Conservation (phyloP, 495 filamentous ascomycete genomes). For the Delitschia confertaspora region DNA sequence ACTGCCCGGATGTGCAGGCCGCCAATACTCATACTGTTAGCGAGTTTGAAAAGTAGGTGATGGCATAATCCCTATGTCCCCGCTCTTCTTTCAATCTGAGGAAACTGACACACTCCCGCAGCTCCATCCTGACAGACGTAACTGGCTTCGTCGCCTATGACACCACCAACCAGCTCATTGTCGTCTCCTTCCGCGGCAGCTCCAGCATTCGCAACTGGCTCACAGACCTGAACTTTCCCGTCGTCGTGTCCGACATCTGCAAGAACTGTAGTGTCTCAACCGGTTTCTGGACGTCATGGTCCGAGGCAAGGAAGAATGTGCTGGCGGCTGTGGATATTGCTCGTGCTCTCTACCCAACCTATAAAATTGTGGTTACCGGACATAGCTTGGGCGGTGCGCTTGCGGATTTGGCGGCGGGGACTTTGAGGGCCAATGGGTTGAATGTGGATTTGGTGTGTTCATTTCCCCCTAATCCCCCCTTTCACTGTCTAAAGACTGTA, state of each 20-base stretch:
- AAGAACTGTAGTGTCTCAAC: conserved; percentile 42
- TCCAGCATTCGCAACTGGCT: conserved; percentile 57
- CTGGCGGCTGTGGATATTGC: conserved; percentile 38
- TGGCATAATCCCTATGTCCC: neutral
- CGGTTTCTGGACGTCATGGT: conserved; percentile 51
- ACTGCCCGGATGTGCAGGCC: conserved; percentile 53
- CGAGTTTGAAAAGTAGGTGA: conserved; percentile 53
- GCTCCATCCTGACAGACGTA: conserved; percentile 48
- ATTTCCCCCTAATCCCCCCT: neutral
- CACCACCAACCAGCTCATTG: conserved; percentile 49
- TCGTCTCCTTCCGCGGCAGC: conserved; percentile 63
- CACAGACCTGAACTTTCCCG: conserved; percentile 46
- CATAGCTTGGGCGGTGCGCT: conserved; percentile 64
- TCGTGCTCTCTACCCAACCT: conserved; percentile 38
- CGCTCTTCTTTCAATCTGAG: neutral
- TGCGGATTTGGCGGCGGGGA: conserved; percentile 50
- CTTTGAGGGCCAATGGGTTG: conserved; percentile 45
- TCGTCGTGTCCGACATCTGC: conserved; percentile 39
- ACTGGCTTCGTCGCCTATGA: conserved; percentile 65
- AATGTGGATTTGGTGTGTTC: conserved; percentile 35
- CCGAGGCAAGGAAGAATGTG: conserved; percentile 37
- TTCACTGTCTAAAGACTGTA: neutral
- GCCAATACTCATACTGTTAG: conserved; percentile 46
- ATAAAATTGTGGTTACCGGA: conserved; percentile 51
- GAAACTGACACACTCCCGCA: conserved; percentile 25